phyloP scores from a whole-genome alignment of 1,284 basidiomycete genomes.

The Sanghuangporus sanghuang region DNA sequence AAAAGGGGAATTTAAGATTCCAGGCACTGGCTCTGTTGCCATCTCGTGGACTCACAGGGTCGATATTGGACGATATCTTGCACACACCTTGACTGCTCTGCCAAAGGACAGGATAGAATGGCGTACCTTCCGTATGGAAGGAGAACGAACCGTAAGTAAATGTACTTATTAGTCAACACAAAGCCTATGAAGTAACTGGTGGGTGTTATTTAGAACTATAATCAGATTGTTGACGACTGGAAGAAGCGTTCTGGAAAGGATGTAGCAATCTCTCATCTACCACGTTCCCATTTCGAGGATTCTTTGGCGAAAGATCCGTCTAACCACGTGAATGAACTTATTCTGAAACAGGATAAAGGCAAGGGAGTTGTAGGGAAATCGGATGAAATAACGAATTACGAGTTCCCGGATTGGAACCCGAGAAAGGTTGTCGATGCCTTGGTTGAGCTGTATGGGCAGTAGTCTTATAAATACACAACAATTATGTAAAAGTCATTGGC shows the following conservation, averaged over 20 bases:
- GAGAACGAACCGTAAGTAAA: constrained; percentile 26
- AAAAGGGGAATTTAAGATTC: constrained; percentile 28
- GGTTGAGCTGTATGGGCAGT: neutral
- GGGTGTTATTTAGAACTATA: neutral
- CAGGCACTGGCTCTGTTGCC: constrained; percentile 28
- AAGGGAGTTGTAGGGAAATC: constrained; percentile 1
- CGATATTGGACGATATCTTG: constrained; percentile 34
- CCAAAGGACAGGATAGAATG: constrained; percentile 27
- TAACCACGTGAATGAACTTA: constrained; percentile 2
- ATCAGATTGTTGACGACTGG: neutral
- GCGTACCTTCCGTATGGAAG: constrained; percentile 32
- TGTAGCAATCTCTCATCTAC: neutral
- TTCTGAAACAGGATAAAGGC: constrained; percentile 2
- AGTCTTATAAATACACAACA: neutral
- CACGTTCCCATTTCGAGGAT: neutral
- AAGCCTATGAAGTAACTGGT: neutral
- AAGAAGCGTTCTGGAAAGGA: neutral
- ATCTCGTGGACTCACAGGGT: constrained; percentile 29
- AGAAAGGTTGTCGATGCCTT: constrained; percentile 7
- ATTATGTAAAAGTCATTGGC: neutral
- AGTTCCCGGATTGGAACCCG: constrained; percentile 14
- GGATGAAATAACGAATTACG: constrained; percentile 7
- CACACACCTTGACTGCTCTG: constrained; percentile 30
- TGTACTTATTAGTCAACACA: neutral
- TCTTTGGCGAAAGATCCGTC: constrained; percentile 7